Percentiles rank a stretch among this genome's conserved stretches.
Evolutionary conservation across 768 basidiomycete species (phyloP).

Genomic region (Hortiboletus campestris): DNA sequence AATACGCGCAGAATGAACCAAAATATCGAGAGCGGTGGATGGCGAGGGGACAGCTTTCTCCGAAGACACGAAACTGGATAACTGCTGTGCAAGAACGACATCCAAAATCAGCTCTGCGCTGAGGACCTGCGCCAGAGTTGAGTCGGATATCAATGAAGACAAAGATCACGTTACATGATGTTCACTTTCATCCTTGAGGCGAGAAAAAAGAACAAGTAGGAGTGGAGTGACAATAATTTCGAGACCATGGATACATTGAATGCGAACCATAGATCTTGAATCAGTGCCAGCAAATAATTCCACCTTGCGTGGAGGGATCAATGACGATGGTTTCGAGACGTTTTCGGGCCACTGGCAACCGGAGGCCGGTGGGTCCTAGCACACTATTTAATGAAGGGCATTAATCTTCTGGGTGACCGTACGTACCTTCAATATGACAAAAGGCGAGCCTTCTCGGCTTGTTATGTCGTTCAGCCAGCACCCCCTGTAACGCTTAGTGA

Average conservation of each 20-base stretch:
- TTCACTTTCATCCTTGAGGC: slow-evolving; percentile 48
- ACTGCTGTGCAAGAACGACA: slow-evolving; percentile 40
- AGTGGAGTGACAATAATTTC: slow-evolving; percentile 56
- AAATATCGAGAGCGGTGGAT: slow-evolving; percentile 40
- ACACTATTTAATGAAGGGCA: not conserved
- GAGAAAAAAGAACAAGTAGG: slow-evolving; percentile 40
- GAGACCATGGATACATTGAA: slow-evolving; percentile 39
- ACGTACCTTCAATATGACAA: slow-evolving; percentile 44
- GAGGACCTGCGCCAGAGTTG: slow-evolving; percentile 28
- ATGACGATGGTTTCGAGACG: not conserved
- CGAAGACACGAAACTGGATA: slow-evolving; percentile 32
- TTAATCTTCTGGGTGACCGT: not conserved
- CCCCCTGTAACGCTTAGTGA: slow-evolving; percentile 48
- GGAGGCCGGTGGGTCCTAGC: slow-evolving; percentile 11
- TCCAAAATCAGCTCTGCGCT: slow-evolving; percentile 42
- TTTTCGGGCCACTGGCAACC: slow-evolving; percentile 7
- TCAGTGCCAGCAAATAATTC: not conserved
- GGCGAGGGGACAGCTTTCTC: slow-evolving; percentile 11
- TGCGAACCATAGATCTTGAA: slow-evolving; percentile 30
- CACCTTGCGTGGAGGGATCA: slow-evolving; percentile 1
- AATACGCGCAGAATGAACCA: slow-evolving; percentile 39
- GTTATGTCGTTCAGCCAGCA: slow-evolving; percentile 34
- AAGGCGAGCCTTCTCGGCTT: slow-evolving; percentile 49
- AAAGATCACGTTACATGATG: slow-evolving; percentile 39
- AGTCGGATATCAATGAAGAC: not conserved